Percentiles rank a stretch among this genome's conserved stretches.
Evolutionary conservation across 805 yeast genomes (phyloP).

Genomic region (Kluyveromyces lactis): DNA sequence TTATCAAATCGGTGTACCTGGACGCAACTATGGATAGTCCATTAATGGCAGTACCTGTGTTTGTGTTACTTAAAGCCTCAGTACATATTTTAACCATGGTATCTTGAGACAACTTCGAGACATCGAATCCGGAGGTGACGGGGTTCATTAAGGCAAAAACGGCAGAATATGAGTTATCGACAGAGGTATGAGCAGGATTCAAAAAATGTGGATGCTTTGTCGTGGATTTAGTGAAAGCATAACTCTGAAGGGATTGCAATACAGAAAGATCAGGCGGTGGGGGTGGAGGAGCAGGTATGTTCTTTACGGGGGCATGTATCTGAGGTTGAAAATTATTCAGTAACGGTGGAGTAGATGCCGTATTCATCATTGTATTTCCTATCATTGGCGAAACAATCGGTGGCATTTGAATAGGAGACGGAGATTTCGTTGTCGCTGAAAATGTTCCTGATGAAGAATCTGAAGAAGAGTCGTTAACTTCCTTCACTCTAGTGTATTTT

Average conservation of each 20-base stretch:
- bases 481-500: conserved; percentile 11
- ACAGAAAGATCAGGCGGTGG: conserved; percentile 11
- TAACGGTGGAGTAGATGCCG: neutral
- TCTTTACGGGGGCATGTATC: neutral
- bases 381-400: conserved; percentile 6
- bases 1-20: conserved; percentile 47
- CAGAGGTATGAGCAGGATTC: conserved; percentile 30
- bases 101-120: conserved; percentile 56
- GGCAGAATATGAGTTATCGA: conserved; percentile 45
- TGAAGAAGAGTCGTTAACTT: conserved; percentile 1
- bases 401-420: conserved; percentile 5
- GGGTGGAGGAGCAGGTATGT: conserved; percentile 3
- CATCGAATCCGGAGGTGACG: conserved; percentile 60
- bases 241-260: conserved; percentile 19
- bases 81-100: conserved; percentile 55
- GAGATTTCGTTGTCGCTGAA: conserved; percentile 4
- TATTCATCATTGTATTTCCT: neutral
- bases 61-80: conserved; percentile 55
- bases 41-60: conserved; percentile 44
- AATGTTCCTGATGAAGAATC: conserved; percentile 2
- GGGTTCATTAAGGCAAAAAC: conserved; percentile 60
- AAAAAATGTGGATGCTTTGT: conserved; percentile 20
- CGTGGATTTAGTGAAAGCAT: conserved; percentile 20
- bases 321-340: conserved; percentile 1
- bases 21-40: conserved; percentile 64